Evolutionary conservation across 2,329 filamentous ascomycete genomes (phyloP), one percentile per base, ranked within the genome.

Genomic region (Fusarium newnesense): DNA sequence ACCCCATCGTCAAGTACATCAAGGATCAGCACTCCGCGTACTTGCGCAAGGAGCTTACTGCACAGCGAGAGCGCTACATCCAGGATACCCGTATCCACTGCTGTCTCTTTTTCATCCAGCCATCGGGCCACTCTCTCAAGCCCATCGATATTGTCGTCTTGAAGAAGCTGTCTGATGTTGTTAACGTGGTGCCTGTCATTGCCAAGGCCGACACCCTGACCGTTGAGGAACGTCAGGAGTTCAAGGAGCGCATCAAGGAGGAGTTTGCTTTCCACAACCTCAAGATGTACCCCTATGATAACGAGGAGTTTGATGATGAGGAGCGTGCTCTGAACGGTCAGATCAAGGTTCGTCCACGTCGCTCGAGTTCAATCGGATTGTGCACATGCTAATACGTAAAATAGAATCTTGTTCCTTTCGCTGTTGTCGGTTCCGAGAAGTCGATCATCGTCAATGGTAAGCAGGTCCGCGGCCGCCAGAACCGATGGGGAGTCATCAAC

Each of bases 1-100:
- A 99, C 83, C 96, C 96, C 74, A 99, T 99, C 83, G 96, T 99
- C 89, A 99, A 99, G 89, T 99, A 99, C 87, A 99, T 99, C 90
- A 99, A 99, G 90, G 96, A 99, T 86, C 96, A 99, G 88, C 96
- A 99, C 89, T 98, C 95, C 60, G 96, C 96, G 80, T 99, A 98
- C 87, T 91, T 99, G 79, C 94, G 96, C 85, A 99, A 99, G 90
- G 96, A 99, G 86, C 94, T 99, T 81, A 98, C 96, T 63, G 96
- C 96, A 77, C 96, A 99, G 89, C 94, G 96, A 86, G 96, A 99
- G 87, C 93, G 96, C 80, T 99, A 99, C 85, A 98, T 99, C 78
- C 96, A 97, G 87, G 96, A 99, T 85, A 99, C 96, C 77, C 94
- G 96, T 81, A 98, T 99, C 81, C 96, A 99, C 89, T 98, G 95